These are phyloP conservation scores for Immersiella caudata DNA, from an alignment of 495 filamentous ascomycete genomes.

Conservation along the genomic window DNA sequence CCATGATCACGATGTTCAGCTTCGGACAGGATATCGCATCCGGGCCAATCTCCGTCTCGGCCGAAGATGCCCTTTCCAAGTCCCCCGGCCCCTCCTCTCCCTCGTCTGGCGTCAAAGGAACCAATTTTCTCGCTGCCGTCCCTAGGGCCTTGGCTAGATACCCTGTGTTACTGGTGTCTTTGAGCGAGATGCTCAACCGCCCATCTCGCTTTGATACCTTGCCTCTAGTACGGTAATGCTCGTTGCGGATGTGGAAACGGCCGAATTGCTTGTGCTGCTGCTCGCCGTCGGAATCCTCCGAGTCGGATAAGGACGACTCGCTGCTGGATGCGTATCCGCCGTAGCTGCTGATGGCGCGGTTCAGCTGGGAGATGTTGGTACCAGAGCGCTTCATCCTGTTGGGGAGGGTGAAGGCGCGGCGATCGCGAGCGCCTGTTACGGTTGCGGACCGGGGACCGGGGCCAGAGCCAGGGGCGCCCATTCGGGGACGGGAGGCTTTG, in stretches of 20 bases:
- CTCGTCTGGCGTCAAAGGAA: conserved; percentile 25
- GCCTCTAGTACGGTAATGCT: conserved; percentile 66
- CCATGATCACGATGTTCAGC: conserved; percentile 78
- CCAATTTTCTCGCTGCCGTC: conserved; percentile 50
- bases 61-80: conserved; percentile 28
- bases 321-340: conserved; percentile 27
- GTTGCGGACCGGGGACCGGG: not conserved
- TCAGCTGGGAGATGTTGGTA: conserved; percentile 33
- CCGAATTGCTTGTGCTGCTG: conserved; percentile 35
- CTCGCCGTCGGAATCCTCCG: not conserved
- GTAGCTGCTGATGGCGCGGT: not conserved
- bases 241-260: conserved; percentile 61
- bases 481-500: too few species aligned
- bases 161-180: conserved; percentile 64
- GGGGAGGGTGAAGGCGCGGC: not conserved
- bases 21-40: conserved; percentile 43
- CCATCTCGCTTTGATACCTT: conserved; percentile 69
- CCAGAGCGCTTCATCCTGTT: conserved; percentile 27
- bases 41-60: conserved; percentile 20
- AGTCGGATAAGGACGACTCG: not conserved
- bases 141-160: conserved; percentile 73
- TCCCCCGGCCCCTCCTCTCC: conserved; percentile 16
- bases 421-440: not conserved
- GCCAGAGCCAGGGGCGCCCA: too few species aligned
- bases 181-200: conserved; percentile 68